Evolutionary conservation across 768 basidiomycete species (phyloP).

Genomic region (Suillus variegatus): DNA sequence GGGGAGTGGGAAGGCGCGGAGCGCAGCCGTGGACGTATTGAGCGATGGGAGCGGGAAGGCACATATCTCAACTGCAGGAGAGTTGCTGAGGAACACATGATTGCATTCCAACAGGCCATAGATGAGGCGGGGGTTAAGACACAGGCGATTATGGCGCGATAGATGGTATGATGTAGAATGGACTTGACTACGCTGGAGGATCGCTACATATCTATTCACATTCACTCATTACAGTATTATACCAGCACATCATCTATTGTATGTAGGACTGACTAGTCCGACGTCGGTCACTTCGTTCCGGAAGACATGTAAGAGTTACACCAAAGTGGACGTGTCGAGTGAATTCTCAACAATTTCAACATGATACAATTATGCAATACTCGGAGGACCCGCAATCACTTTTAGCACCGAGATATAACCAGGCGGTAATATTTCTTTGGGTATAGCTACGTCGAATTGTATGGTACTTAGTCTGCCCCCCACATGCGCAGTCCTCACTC

Average conservation of each 20-base stretch:
- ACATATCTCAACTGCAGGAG: conserved; percentile 32
- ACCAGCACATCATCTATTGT: background rate
- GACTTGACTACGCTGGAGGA: background rate
- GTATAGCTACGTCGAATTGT: no score
- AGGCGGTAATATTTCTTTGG: no score
- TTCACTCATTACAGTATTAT: background rate
- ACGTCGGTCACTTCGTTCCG: background rate
- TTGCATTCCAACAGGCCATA: conserved; percentile 72
- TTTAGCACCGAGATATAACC: no score
- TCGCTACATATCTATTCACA: conserved; percentile 4
- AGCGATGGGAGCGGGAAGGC: conserved; percentile 77
- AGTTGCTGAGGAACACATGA: conserved; percentile 77
- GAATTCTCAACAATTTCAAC: no score
- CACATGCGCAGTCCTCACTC: no score
- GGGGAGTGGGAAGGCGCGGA: conserved; percentile 87
- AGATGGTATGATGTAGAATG: conserved; percentile 23
- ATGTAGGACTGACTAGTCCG: background rate
- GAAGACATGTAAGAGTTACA: no score
- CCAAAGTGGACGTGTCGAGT: no score
- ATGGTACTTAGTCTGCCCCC: no score
- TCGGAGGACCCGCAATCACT: no score
- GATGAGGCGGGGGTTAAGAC: conserved; percentile 75
- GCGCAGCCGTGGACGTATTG: conserved; percentile 71
- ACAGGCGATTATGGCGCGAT: conserved; percentile 80
- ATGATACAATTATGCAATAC: no score